Base-by-base conservation (phyloP, 129 eudicot species). In the Deinandra increscens region DNA sequence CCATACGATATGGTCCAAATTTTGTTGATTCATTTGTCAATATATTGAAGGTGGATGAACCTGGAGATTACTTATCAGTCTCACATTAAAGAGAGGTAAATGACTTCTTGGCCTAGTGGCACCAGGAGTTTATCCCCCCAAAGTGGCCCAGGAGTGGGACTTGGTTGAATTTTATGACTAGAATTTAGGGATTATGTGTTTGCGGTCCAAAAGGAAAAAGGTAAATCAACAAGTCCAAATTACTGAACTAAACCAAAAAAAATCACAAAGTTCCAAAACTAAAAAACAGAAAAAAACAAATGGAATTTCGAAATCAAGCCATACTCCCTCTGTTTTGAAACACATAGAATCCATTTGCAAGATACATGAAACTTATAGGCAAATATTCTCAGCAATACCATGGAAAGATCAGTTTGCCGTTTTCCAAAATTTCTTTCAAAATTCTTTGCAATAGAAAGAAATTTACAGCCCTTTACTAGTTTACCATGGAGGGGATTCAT, bases 1-100 rank as follows among this genome's bases (percentile, higher is more conserved):
- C 81, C 70, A 84, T 76, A 64, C 29, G 71, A 12, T 54, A 84
- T 69, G 83, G 87, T 48, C 81, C 85, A n/a, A n/a, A n/a, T n/a
- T n/a, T n/a, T n/a, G n/a, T n/a, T n/a, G n/a, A n/a, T n/a, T n/a
- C n/a, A n/a, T n/a, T n/a, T n/a, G n/a, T n/a, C n/a, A n/a, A n/a
- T n/a, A n/a, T n/a, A n/a, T n/a, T n/a, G n/a, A n/a, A n/a, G n/a
- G n/a, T n/a, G n/a, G n/a, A n/a, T n/a, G n/a, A n/a, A n/a, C n/a
- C n/a, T n/a, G n/a, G n/a, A n/a, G n/a, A n/a, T n/a, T n/a, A n/a
- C n/a, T n/a, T n/a, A n/a, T n/a, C n/a, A n/a, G n/a, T n/a, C n/a
- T n/a, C n/a, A n/a, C n/a, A n/a, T n/a, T n/a, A n/a, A n/a, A n/a
- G n/a, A n/a, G n/a, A n/a, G n/a, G n/a, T n/a, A n/a, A n/a, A n/a